phyloP scores from a whole-genome alignment of 441 rosid species.

The Gossypium lobatum region DNA sequence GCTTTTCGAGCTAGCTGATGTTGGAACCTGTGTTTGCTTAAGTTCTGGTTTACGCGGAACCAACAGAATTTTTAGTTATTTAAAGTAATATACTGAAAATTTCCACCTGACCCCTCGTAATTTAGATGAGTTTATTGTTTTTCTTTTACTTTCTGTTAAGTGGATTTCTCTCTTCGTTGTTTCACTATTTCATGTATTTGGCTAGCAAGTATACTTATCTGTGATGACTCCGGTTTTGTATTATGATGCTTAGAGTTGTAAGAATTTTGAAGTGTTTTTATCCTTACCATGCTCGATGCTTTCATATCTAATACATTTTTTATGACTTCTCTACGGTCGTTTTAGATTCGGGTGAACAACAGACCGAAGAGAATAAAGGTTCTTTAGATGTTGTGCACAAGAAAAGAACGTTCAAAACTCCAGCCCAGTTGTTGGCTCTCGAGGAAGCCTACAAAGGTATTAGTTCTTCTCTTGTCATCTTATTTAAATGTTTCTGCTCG shows the following conservation, averaged over 20 bases:
- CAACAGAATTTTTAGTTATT: not conserved
- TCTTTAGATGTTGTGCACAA: slow-evolving; percentile 47
- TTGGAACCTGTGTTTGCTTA: not conserved
- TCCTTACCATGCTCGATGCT: not conserved
- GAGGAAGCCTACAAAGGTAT: slow-evolving; percentile 72
- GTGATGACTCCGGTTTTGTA: not conserved
- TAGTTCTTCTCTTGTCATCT: slow-evolving; percentile 14
- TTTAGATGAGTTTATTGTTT: not conserved
- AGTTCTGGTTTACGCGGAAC: not conserved
- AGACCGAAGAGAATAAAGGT: slow-evolving; percentile 50
- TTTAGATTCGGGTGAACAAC: slow-evolving; percentile 55
- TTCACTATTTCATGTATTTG: not conserved
- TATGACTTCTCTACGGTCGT: slow-evolving; percentile 12
- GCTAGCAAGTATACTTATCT: not conserved
- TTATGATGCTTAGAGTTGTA: not conserved
- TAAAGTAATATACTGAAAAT: not conserved
- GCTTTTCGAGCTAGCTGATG: not conserved
- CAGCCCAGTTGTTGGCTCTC: slow-evolving; percentile 60
- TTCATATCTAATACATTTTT: not conserved
- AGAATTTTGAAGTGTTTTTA: not conserved
- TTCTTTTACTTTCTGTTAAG: not conserved
- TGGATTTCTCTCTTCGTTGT: not conserved
- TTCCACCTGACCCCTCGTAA: not conserved
- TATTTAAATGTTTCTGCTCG: slow-evolving; percentile 12
- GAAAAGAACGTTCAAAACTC: slow-evolving; percentile 68